Conservation (phyloP, 1,139 yeast species). For the Blastobotrys buckinghamii region DNA sequence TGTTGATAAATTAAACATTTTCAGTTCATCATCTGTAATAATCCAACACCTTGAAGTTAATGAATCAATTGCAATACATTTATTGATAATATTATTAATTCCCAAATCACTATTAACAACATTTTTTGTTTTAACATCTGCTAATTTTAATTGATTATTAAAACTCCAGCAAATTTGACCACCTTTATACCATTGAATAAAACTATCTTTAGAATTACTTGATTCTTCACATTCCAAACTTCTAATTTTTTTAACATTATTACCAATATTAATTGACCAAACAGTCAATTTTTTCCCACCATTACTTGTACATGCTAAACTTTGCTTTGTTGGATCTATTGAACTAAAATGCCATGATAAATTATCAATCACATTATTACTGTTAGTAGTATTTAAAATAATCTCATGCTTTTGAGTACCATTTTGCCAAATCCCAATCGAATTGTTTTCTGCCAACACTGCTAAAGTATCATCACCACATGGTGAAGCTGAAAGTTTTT, state of each 20-base stretch:
- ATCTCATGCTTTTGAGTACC: background rate
- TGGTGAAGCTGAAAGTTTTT: slow-evolving; percentile 6
- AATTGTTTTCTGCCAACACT: background rate
- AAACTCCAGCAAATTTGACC: slow-evolving; percentile 3
- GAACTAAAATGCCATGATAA: slow-evolving; percentile 11
- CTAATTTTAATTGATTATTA: background rate
- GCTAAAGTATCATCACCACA: slow-evolving; percentile 9
- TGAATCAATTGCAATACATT: slow-evolving; percentile 1
- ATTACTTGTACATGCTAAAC: background rate
- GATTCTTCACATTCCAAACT: background rate
- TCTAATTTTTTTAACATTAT: slow-evolving; percentile 4
- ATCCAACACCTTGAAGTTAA: slow-evolving; percentile 8
- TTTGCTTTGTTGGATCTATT: slow-evolving; percentile 1
- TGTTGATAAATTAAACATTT: slow-evolving; percentile 1
- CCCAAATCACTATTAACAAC: background rate
- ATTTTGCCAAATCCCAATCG: background rate
- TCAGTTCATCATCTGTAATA: slow-evolving; percentile 3
- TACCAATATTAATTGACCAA: slow-evolving; percentile 8
- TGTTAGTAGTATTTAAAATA: background rate
- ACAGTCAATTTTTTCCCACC: background rate
- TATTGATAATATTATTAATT: background rate
- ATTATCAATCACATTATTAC: background rate
- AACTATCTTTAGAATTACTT: background rate
- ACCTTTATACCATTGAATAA: slow-evolving; percentile 9
- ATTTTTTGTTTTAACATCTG: slow-evolving; percentile 8